Conservation (phyloP, 495 filamentous ascomycete species). For the Penicillium psychrofluorescens region DNA sequence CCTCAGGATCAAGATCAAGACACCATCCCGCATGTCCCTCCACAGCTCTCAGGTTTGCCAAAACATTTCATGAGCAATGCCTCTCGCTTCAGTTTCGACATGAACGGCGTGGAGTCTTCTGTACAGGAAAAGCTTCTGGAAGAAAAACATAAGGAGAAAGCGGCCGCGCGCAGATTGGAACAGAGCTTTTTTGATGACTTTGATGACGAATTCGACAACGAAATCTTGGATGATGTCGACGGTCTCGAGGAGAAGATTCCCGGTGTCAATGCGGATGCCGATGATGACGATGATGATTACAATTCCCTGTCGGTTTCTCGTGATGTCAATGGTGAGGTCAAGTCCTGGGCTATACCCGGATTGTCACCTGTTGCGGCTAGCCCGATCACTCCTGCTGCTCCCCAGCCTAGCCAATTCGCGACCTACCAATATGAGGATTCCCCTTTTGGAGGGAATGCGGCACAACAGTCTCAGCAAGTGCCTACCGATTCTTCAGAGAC, state of each 20-base stretch:
- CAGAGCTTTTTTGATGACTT: constrained; percentile 42
- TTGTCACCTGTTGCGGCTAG: constrained; percentile 33
- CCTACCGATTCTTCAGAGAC: not conserved
- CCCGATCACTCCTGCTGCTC: constrained; percentile 20
- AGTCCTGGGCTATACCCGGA: constrained; percentile 29
- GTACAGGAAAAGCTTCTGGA: constrained; percentile 77
- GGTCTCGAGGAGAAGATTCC: constrained; percentile 71
- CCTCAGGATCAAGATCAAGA: constrained; percentile 22
- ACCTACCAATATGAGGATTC: not conserved
- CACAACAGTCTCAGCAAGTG: not conserved
- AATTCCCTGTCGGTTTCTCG: constrained; percentile 15
- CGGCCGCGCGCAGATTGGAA: constrained; percentile 40
- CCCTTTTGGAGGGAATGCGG: not conserved
- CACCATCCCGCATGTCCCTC: constrained; percentile 31
- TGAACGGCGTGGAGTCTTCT: constrained; percentile 67
- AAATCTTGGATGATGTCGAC: constrained; percentile 62
- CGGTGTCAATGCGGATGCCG: constrained; percentile 61
- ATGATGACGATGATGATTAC: constrained; percentile 41
- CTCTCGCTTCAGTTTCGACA: constrained; percentile 88
- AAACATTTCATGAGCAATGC: constrained; percentile 81
- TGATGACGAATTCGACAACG: constrained; percentile 58
- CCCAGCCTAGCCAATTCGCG: not conserved
- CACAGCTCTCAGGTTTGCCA: constrained; percentile 41
- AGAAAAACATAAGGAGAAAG: constrained; percentile 73
- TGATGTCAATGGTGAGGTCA: constrained; percentile 18